Evolutionary conservation across 2,329 filamentous ascomycete genomes (phyloP).

Genomic region (Penicillium verrucosum): DNA sequence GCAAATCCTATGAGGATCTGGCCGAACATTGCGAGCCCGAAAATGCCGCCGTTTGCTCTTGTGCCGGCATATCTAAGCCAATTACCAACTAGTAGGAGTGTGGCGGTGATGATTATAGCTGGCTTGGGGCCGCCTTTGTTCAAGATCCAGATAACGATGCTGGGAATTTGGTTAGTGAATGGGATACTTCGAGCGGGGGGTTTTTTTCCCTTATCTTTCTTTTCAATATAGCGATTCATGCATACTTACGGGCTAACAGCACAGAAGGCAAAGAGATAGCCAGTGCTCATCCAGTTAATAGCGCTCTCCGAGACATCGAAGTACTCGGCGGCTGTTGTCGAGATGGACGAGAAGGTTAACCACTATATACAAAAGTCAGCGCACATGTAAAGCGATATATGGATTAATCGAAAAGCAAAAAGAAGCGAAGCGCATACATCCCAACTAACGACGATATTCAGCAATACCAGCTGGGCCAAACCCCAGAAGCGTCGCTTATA

Average conservation of each 20-base stretch:
- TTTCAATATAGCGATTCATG: background rate
- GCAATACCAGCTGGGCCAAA: slow-evolving; percentile 72
- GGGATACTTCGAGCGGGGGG: background rate
- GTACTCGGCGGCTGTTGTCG: slow-evolving; percentile 68
- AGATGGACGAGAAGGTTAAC: slow-evolving; percentile 87
- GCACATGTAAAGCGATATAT: background rate
- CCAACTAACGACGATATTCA: slow-evolving; percentile 95
- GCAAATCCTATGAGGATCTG: slow-evolving; percentile 86
- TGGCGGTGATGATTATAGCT: slow-evolving; percentile 70
- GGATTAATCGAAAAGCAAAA: background rate
- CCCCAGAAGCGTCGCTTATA: slow-evolving; percentile 92
- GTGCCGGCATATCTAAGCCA: slow-evolving; percentile 84
- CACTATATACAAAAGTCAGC: slow-evolving; percentile 54
- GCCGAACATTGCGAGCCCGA: slow-evolving; percentile 79
- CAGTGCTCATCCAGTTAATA: slow-evolving; percentile 91
- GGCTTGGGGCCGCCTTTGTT: slow-evolving; percentile 73
- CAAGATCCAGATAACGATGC: slow-evolving; percentile 69
- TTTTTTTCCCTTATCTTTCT: background rate
- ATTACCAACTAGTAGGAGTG: slow-evolving; percentile 76
- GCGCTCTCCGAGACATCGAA: slow-evolving; percentile 70
- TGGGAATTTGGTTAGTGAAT: slow-evolving; percentile 11
- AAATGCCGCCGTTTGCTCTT: slow-evolving; percentile 58
- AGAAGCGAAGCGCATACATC: slow-evolving; percentile 61
- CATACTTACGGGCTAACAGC: slow-evolving; percentile 60
- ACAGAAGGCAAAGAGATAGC: slow-evolving; percentile 81